Evolutionary conservation across 345 rosid genomes (phyloP), one percentile per base, ranked within the genome.

Genomic region (Erodium maritimum): DNA sequence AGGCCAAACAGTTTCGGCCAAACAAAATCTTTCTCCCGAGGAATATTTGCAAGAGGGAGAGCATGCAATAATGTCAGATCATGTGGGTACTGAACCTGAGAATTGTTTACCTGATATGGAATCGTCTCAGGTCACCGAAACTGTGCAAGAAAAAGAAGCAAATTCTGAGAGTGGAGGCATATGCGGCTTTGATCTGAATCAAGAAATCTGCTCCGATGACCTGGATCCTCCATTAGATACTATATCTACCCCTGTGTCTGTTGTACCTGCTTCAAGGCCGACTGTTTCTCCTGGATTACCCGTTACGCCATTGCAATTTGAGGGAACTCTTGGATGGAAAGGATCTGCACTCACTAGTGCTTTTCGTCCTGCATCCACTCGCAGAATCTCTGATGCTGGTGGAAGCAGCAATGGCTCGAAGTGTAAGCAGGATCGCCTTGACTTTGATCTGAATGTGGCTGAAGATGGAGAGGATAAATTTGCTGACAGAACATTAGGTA

Each of bases 391-490:
- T 61, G 79, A 73, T 42, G 57, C 61, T 54, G 75, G 69, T 20
- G 84, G 62, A 48, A 61, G 71, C 54, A 64, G 72, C 57, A 73
- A 59, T 46, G 58, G 71, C 57, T 72, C 74, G 61, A 82, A 79
- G 65, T 82, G 71, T 58, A 76, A 75, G 66, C 75, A 57, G 64
- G 68, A 68, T 52, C 73, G 61, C 64, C 80, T 84, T 65, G 84
- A 79, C 66, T 73, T 93, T 20, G 99, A 93, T 82, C 91, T 90
- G 65, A 93, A 93, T 73, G 76, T 83, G 65, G 73, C 84, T 0
- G 97, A 82, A 74, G 75, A 53, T 69, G 96, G 75, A 60, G 95
- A 93, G 65, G 94, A 85, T 63, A 82, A 75, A 64, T 65, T 65
- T n/a, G 72, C 69, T 45, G 87, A 72, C 56, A 55, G 68, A n/a